Evolutionary conservation across 2,329 filamentous ascomycete genomes (phyloP).

Genomic region (Akanthomyces uredinophilus): DNA sequence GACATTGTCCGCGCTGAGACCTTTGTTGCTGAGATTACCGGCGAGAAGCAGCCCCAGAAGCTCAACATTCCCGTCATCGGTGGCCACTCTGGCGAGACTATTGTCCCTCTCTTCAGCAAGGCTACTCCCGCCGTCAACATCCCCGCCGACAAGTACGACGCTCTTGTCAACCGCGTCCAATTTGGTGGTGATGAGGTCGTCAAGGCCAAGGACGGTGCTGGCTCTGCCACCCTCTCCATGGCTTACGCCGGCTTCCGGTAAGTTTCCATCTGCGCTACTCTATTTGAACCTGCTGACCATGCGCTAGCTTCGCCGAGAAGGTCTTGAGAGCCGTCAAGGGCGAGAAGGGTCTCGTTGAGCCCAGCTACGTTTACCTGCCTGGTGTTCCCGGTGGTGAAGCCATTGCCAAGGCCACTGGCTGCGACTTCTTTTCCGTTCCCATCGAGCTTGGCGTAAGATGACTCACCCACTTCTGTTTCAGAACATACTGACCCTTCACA

Average conservation of each 20-base stretch:
- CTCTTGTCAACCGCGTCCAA: slow-evolving; percentile 89
- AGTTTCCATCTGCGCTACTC: slow-evolving; percentile 22
- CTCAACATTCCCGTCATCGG: slow-evolving; percentile 88
- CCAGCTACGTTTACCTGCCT: slow-evolving; percentile 91
- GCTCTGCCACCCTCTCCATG: slow-evolving; percentile 90
- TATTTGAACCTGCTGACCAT: slow-evolving; percentile 16
- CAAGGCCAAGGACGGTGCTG: slow-evolving; percentile 87
- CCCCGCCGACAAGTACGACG: slow-evolving; percentile 83
- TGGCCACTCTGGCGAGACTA: slow-evolving; percentile 96
- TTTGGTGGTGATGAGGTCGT: slow-evolving; percentile 98
- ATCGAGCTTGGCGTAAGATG: slow-evolving; percentile 86
- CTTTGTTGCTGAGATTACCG: slow-evolving; percentile 81
- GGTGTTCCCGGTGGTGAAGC: slow-evolving; percentile 83
- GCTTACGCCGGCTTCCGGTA: slow-evolving; percentile 92
- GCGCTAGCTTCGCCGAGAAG: slow-evolving; percentile 79
- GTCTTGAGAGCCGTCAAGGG: slow-evolving; percentile 83
- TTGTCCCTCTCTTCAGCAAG: slow-evolving; percentile 95
- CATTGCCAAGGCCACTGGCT: slow-evolving; percentile 75
- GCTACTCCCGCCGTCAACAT: slow-evolving; percentile 74
- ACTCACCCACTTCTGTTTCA: not conserved
- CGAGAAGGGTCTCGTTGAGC: slow-evolving; percentile 89
- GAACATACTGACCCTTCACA: slow-evolving; percentile 36
- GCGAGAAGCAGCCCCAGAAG: slow-evolving; percentile 76
- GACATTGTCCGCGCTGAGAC: slow-evolving; percentile 98
- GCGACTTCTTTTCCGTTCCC: slow-evolving; percentile 94